Percentiles rank a stretch among this genome's conserved stretches.
phyloP scores from a whole-genome alignment of 495 filamentous ascomycete genomes.

The Hypoxylon cercidicola region DNA sequence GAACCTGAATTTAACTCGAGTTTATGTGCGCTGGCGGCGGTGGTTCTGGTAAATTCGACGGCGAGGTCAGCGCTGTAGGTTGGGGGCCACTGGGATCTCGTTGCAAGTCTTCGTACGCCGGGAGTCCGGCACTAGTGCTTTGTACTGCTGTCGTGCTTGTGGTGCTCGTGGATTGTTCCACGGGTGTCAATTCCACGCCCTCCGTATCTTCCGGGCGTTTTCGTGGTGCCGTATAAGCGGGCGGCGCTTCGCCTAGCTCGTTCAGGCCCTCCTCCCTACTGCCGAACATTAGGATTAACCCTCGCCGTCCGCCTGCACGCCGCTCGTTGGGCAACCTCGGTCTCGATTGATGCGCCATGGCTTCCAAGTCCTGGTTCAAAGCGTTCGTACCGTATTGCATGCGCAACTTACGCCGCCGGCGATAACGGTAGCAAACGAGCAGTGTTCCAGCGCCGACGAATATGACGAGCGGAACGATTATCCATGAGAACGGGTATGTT shows the following conservation, averaged over 20 bases:
- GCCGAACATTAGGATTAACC: constrained; percentile 27
- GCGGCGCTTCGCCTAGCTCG: constrained; percentile 67
- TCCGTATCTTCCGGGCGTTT: constrained; percentile 40
- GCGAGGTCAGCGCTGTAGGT: constrained; percentile 12
- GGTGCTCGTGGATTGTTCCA: constrained; percentile 29
- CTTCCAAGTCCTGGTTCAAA: constrained; percentile 36
- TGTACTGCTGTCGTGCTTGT: constrained; percentile 22
- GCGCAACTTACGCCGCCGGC: constrained; percentile 33
- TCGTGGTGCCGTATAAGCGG: constrained; percentile 57
- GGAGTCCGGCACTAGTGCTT: constrained; percentile 31
- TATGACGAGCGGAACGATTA: constrained; percentile 44
- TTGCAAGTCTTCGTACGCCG: constrained; percentile 36
- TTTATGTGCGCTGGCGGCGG: constrained; percentile 39
- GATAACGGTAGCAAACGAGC: constrained; percentile 40
- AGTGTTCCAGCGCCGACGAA: constrained; percentile 34
- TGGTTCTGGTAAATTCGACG: constrained; percentile 31
- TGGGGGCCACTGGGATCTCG: constrained; percentile 6
- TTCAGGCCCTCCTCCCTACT: constrained; percentile 62
- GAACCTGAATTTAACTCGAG: constrained; percentile 13
- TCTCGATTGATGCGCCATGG: constrained; percentile 28
- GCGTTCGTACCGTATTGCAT: constrained; percentile 39
- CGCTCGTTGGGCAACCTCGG: constrained; percentile 24
- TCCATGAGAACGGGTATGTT: constrained; percentile 40
- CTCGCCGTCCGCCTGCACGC: constrained; percentile 18
- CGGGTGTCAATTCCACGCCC: constrained; percentile 42